These are phyloP conservation scores for Penicillium argentinense DNA, from an alignment of 495 filamentous ascomycete species.

Conservation along the genomic window DNA sequence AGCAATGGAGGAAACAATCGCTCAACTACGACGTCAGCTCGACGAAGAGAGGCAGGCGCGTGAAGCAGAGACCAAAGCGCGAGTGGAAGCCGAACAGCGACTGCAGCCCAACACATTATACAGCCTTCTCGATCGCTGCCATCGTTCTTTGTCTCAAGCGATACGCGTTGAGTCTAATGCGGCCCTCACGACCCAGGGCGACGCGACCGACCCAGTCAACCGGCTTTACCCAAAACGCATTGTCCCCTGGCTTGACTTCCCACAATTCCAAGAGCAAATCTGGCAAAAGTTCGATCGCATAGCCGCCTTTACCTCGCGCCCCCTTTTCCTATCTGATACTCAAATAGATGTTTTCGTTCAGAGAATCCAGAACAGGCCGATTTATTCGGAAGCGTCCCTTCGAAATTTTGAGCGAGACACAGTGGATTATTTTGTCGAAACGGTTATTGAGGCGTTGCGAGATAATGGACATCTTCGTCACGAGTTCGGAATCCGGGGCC, in stretches of 20 bases:
- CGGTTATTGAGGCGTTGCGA: constrained; percentile 20
- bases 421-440: constrained; percentile 28
- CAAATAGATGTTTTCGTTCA: constrained; percentile 24
- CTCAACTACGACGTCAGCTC: constrained; percentile 23
- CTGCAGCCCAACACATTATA: constrained; percentile 21
- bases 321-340: constrained; percentile 49
- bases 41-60: constrained; percentile 19
- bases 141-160: constrained; percentile 26
- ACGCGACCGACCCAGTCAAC: constrained; percentile 22
- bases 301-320: constrained; percentile 18
- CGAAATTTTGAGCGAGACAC: constrained; percentile 29
- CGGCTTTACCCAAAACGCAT: constrained; percentile 24
- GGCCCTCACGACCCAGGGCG: constrained; percentile 22
- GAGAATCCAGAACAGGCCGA: constrained; percentile 23
- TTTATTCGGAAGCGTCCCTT: constrained; percentile 27
- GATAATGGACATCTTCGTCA: constrained; percentile 19
- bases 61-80: constrained; percentile 6
- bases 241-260: constrained; percentile 27
- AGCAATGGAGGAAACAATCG: constrained; percentile 24
- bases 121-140: constrained; percentile 25
- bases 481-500: constrained; percentile 24
- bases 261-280: constrained; percentile 23
- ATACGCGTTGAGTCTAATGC: constrained; percentile 27
- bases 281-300: constrained; percentile 22
- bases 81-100: constrained; percentile 10